Base-by-base conservation (phyloP, 306 rosid genomes). In the Begonia fuchsioides region DNA sequence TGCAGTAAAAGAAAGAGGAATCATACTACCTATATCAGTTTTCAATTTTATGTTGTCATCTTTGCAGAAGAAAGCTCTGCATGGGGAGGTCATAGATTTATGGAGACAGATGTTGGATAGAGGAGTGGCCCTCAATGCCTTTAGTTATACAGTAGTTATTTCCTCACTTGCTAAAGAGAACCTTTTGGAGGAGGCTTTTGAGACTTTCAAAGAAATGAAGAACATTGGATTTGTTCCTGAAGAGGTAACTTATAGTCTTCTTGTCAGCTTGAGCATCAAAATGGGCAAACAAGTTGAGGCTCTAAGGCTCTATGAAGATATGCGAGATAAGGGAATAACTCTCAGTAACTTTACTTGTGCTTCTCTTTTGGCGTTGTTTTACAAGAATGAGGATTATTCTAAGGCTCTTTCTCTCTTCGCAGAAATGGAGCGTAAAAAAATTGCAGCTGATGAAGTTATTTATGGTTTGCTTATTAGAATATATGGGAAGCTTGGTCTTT, bases 1-100 rank as follows among this genome's bases (percentile, higher is more conserved):
- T 2, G 93, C 97, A 0, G 80, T 90, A 20, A 70, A 67, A 38
- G 80, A 84, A 16, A 72, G 95, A 76, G 79, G 74, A 35, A 45
- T 81, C 11, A 11, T 60, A 32, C 69, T 82, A 18, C 54, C 97
- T 41, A 76, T 72, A 59, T 39, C 93, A 13, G 97, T 90, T 59
- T 90, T 63, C 73, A 84, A 90, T 73, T 90, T 90, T 62, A 84
- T 90, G 95, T 15, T 84, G 78, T 84, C 97, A 53, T 84, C 97
- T 14, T 79, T 90, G 78, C 95, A 90, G 76, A 90, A 90, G 77
- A 84, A 84, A 68, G 72, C 84, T 49, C 80, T 78, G 54, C 97
- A 90, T 52, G 44, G 55, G 32, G 65, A 75, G 66, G 90, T 76
- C 62, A 64, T 72, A 20, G 57, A 72, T 41, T 18, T 90, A 32